phyloP scores from a whole-genome alignment of 2,329 filamentous ascomycete species.

The Aspergillus luchuensis region DNA sequence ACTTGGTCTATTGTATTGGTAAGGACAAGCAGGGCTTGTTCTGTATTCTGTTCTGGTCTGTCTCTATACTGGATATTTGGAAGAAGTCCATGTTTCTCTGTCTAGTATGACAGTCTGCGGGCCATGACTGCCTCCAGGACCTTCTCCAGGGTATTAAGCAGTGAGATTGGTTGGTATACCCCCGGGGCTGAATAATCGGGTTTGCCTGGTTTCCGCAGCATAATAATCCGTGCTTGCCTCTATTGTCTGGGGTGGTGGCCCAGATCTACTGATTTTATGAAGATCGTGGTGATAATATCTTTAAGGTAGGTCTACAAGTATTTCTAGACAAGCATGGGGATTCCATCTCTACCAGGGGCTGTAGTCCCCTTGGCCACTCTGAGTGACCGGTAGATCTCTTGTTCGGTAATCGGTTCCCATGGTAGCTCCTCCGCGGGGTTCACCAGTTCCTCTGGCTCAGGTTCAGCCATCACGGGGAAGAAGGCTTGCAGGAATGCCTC shows the following conservation, averaged over 20 bases:
- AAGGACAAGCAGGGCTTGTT: constrained; percentile 29
- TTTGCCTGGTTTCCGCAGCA: constrained; percentile 29
- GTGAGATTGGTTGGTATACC: too few relatives aligned
- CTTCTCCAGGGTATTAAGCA: constrained; percentile 28
- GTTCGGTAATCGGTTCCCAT: too few relatives aligned
- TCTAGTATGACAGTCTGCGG: constrained; percentile 21
- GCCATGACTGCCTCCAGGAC: constrained; percentile 22
- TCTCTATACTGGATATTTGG: constrained; percentile 30
- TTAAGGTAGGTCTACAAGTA: not conserved
- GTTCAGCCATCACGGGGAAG: too few relatives aligned
- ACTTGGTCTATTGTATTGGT: constrained; percentile 20
- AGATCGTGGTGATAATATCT: constrained; percentile 16
- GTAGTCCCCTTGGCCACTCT: too few relatives aligned
- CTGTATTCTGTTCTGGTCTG: constrained; percentile 18
- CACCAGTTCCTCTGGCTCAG: too few relatives aligned
- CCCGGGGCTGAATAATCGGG: too few relatives aligned
- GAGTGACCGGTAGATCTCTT: too few relatives aligned
- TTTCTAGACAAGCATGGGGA: too few relatives aligned
- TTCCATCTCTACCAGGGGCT: too few relatives aligned
- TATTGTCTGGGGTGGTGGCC: constrained; percentile 21
- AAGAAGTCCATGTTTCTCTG: constrained; percentile 25
- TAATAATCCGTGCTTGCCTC: constrained; percentile 26
- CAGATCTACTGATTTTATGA: constrained; percentile 18
- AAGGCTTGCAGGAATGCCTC: too few relatives aligned
- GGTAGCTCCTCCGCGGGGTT: too few relatives aligned